phyloP scores from a whole-genome alignment of 257 asterid species.

The Fraxinus americana region DNA sequence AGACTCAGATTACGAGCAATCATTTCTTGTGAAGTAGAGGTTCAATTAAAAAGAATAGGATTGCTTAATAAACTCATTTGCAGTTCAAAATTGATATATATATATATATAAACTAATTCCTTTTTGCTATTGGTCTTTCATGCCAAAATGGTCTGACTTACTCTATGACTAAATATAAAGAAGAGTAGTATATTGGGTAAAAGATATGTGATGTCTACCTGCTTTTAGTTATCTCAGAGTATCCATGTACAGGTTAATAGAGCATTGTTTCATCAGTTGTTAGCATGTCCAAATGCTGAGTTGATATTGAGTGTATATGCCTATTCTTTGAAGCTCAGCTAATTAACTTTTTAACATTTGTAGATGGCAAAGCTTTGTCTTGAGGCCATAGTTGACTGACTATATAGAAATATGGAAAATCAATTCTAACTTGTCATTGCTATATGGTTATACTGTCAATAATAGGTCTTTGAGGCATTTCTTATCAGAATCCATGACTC shows the following conservation, averaged over 20 bases:
- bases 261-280: not conserved
- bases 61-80: not conserved
- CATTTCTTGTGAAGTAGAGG: not conserved
- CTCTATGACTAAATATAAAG: not conserved
- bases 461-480: not conserved
- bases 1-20: not conserved
- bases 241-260: not conserved
- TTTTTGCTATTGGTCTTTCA: not conserved
- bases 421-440: not conserved
- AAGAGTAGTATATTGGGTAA: not conserved
- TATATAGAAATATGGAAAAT: not conserved
- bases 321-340: not conserved
- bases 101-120: not conserved
- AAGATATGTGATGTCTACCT: no score
- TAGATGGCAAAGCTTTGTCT: not conserved
- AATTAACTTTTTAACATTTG: not conserved
- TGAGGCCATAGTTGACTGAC: not conserved
- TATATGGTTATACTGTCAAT: not conserved
- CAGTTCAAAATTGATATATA: not conserved
- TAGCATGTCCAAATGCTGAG: not conserved
- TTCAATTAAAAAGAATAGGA: not conserved
- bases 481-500: not conserved
- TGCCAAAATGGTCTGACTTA: not conserved
- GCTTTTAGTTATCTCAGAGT: not conserved
- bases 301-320: not conserved